Percentiles rank a stretch among this genome's conserved stretches.
phyloP scores from a whole-genome alignment of 2,329 filamentous ascomycete genomes.

The Trichoderma atrobrunneum region DNA sequence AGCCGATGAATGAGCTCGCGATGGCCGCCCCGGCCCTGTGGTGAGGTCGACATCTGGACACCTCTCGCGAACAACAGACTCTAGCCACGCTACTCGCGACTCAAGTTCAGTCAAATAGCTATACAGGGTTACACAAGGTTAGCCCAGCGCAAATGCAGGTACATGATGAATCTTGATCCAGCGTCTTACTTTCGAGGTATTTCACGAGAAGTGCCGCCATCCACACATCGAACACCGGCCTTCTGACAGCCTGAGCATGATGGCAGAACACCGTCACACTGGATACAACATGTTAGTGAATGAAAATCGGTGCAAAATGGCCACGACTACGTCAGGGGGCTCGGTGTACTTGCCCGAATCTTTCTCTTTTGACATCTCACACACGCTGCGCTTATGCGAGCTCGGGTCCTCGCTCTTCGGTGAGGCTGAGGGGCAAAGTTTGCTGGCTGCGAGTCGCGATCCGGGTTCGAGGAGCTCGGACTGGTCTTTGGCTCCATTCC shows the following conservation, averaged over 20 bases:
- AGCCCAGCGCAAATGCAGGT: neutral
- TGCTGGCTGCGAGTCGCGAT: neutral
- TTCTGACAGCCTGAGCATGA: conserved; percentile 14
- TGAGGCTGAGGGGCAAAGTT: neutral
- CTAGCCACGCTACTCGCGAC: conserved; percentile 38
- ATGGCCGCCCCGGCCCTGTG: conserved; percentile 22
- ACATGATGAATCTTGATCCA: neutral
- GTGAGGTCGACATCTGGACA: conserved; percentile 44
- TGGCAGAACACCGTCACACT: conserved; percentile 14
- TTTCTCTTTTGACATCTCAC: conserved; percentile 15
- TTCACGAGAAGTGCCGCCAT: conserved; percentile 14
- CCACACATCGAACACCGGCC: conserved; percentile 13
- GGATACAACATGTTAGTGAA: neutral
- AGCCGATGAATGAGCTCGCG: neutral
- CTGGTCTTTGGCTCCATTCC: conserved; percentile 8
- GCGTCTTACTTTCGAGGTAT: conserved; percentile 15
- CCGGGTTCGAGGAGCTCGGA: neutral
- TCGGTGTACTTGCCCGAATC: conserved; percentile 11
- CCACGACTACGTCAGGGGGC: neutral
- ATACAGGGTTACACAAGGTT: neutral
- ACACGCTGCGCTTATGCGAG: conserved; percentile 14
- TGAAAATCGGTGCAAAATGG: neutral
- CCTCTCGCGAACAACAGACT: conserved; percentile 40
- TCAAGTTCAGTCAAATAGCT: conserved; percentile 13
- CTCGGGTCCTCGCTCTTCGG: conserved; percentile 6